Base-by-base conservation (phyloP, 495 filamentous ascomycete species). In the Penicillium pulvis region DNA sequence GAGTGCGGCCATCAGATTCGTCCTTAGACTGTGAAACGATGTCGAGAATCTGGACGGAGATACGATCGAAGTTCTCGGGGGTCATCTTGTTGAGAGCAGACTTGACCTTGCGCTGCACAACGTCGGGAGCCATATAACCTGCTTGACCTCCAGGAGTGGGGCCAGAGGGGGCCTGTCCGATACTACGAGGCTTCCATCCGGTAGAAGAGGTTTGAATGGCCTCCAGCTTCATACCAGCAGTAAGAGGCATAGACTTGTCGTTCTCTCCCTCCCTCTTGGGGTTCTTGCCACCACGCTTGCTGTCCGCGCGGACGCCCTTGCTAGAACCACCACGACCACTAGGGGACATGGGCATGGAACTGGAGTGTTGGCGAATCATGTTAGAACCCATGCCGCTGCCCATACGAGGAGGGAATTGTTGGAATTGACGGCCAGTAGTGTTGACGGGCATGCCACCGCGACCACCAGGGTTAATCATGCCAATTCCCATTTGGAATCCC, bases 51-150 rank as follows among this genome's bases (percentile, higher is more conserved):
- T 98, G 92, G 51, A 90, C 87, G 19, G 94, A 81, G 57, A 99
- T 97, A 80, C 88, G 91, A 64, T 97, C 92, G 71, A 99, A 99
- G 66, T 97, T 98, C 77, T 98, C 94, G 1, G 94, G 94, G 0
- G 94, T 97, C 95, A 99, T 98, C 88, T 98, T 98, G 84, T 99
- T 98, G 64, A 99, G 79, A 48, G 89, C 90, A 54, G 91, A 90
- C 85, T 99, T 99, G 69, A 98, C 95, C 85, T 98, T 99, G 61
- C 94, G 87, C 76, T 99, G 94, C 62, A 99, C 94, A 76, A 94
- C 86, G 59, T 93, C 91, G 17, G 94, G 95, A 57, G 93, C 80
- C 79, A 99, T 79, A 63, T 89, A 82, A 44, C 79, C 82, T 2
- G 28, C 28, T 10, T 73, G 57, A 53, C 75, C 51, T 61, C 77